Conservation (phyloP, 2,329 filamentous ascomycete genomes). For the Thermomyces lanuginosus region DNA sequence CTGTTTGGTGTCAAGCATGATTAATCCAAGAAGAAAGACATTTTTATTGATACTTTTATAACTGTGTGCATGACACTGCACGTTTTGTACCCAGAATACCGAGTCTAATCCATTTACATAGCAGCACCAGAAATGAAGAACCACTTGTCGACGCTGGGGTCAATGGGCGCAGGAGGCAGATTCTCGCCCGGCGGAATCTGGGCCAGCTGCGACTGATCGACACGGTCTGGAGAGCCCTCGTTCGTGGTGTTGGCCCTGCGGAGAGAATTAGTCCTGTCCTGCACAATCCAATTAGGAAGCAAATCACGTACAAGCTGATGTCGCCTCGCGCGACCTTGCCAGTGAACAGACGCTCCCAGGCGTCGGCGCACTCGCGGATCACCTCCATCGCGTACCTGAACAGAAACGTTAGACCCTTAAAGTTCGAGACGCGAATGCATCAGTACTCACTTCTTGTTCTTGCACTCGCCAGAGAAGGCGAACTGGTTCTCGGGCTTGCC, state of each 20-base stretch:
- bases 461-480: slow-evolving; percentile 99
- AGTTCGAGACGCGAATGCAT: background rate
- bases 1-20: too few relatives aligned
- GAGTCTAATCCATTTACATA: slow-evolving; percentile 37
- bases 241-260: slow-evolving; percentile 65
- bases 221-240: slow-evolving; percentile 54
- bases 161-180: slow-evolving; percentile 70
- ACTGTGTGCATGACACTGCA: too few relatives aligned
- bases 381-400: slow-evolving; percentile 80
- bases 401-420: too few relatives aligned
- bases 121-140: slow-evolving; percentile 99
- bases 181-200: slow-evolving; percentile 68
- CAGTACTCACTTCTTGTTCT: slow-evolving; percentile 75
- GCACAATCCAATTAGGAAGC: background rate
- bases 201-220: slow-evolving; percentile 52
- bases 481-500: slow-evolving; percentile 99
- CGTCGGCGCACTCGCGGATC: slow-evolving; percentile 86
- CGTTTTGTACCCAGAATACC: too few relatives aligned
- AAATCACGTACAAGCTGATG: slow-evolving; percentile 57
- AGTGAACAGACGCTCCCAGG: slow-evolving; percentile 89
- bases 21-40: too few relatives aligned
- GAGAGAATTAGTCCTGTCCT: slow-evolving; percentile 6
- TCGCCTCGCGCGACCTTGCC: slow-evolving; percentile 69
- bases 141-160: slow-evolving; percentile 98
- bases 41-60: too few relatives aligned